These are phyloP conservation scores for Aspergillus arachidicola DNA, from an alignment of 2,329 filamentous ascomycete species.

Conservation along the genomic window DNA sequence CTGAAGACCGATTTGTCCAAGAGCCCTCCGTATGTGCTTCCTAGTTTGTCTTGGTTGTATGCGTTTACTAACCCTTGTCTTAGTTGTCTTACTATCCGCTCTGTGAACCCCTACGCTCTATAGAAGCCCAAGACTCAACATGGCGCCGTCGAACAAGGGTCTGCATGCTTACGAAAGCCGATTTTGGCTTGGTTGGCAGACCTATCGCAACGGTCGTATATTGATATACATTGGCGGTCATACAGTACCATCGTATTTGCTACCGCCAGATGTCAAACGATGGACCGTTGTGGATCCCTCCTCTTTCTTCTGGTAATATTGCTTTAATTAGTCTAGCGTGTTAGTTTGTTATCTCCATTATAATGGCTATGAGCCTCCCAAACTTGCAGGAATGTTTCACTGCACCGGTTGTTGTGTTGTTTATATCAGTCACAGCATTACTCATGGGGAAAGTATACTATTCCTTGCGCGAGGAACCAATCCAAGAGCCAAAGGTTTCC, in stretches of 20 bases:
- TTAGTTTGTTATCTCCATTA: conserved; percentile 18
- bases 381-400: conserved; percentile 5
- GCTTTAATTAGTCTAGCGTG: conserved; percentile 29
- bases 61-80: conserved; percentile 24
- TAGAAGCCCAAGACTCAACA: conserved; percentile 29
- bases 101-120: conserved; percentile 55
- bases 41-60: neutral
- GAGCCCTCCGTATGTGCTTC: conserved; percentile 90
- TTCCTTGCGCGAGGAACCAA: neutral
- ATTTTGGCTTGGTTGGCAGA: conserved; percentile 18
- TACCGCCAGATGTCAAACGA: conserved; percentile 9
- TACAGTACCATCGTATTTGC: conserved; percentile 15
- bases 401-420: conserved; percentile 14
- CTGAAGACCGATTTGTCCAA: conserved; percentile 97
- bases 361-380: conserved; percentile 16
- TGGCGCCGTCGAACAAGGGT: conserved; percentile 27
- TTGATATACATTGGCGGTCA: conserved; percentile 15
- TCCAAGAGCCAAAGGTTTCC: neutral
- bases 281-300: conserved; percentile 2
- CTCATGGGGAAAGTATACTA: neutral
- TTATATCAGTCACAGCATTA: conserved; percentile 11
- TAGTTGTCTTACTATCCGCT: conserved; percentile 54
- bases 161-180: conserved; percentile 27
- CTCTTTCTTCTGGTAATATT: conserved; percentile 20
- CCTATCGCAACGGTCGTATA: conserved; percentile 12